phyloP scores from a whole-genome alignment of 352 stramenopile genomes.

The Phytophthora megakarya region DNA sequence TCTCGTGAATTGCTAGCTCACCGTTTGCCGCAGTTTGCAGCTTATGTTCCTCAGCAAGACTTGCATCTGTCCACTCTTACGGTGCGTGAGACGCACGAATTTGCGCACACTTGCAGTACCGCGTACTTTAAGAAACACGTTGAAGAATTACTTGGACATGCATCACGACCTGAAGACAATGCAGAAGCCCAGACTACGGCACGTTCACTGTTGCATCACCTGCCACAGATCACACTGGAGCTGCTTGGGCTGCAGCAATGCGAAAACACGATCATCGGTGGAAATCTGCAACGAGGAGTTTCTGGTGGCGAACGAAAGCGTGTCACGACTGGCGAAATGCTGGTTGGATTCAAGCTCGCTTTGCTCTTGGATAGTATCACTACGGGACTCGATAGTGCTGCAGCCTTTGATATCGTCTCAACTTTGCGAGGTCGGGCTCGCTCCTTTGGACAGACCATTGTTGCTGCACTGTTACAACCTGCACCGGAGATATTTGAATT shows the following conservation, averaged over 20 bases:
- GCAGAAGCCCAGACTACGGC: slow-evolving; percentile 30
- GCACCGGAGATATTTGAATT: slow-evolving; percentile 62
- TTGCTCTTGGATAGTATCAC: slow-evolving; percentile 78
- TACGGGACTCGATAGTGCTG: slow-evolving; percentile 61
- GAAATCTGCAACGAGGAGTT: slow-evolving; percentile 59
- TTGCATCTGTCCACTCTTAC: slow-evolving; percentile 48
- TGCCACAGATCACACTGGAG: slow-evolving; percentile 40
- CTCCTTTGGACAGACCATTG: slow-evolving; percentile 45
- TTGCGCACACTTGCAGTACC: slow-evolving; percentile 87
- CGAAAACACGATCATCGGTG: slow-evolving; percentile 52
- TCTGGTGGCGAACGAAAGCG: slow-evolving; percentile 90
- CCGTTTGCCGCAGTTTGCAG: slow-evolving; percentile 43
- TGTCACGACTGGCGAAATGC: slow-evolving; percentile 86
- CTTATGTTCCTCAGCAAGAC: slow-evolving; percentile 67
- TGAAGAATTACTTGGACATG: slow-evolving; percentile 44
- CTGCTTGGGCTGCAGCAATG: slow-evolving; percentile 51
- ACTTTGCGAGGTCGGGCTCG: slow-evolving; percentile 39
- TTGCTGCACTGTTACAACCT: slow-evolving; percentile 86
- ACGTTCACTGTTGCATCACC: slow-evolving; percentile 29
- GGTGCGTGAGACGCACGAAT: slow-evolving; percentile 86
- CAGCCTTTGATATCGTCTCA: slow-evolving; percentile 60
- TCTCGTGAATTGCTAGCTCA: slow-evolving; percentile 20
- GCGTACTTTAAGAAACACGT: slow-evolving; percentile 38
- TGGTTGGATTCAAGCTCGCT: slow-evolving; percentile 75
- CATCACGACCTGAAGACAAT: slow-evolving; percentile 21